Percentiles rank a stretch among this genome's conserved stretches.
phyloP scores from a whole-genome alignment of 2,329 filamentous ascomycete genomes.

The Cercospora nicotianae region DNA sequence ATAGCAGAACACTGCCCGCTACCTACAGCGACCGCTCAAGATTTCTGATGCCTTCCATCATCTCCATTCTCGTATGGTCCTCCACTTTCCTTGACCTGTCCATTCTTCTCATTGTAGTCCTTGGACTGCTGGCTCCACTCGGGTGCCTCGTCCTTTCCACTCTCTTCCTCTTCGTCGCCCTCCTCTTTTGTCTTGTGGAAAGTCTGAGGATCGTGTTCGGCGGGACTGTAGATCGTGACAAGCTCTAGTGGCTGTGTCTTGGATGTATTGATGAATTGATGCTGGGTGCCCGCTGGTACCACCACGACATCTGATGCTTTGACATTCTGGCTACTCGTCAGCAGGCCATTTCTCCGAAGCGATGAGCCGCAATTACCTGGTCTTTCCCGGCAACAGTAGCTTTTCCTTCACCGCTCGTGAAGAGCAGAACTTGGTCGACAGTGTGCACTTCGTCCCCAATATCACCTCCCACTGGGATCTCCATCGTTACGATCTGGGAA shows the following conservation, averaged over 20 bases:
- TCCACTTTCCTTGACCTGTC: constrained; percentile 52
- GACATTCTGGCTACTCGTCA: constrained; percentile 42
- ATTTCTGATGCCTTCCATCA: constrained; percentile 40
- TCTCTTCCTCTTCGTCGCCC: constrained; percentile 62
- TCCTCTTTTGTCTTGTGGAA: constrained; percentile 65
- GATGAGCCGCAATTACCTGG: constrained; percentile 41
- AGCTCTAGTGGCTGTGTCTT: constrained; percentile 60
- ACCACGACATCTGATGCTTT: constrained; percentile 60
- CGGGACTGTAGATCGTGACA: constrained; percentile 63
- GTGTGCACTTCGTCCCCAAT: constrained; percentile 68
- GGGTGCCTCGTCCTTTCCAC: constrained; percentile 60
- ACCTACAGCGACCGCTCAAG: not conserved
- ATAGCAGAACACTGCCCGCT: not conserved
- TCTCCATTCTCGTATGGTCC: constrained; percentile 41
- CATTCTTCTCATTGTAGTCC: constrained; percentile 58
- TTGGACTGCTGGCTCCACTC: constrained; percentile 60
- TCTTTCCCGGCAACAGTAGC: constrained; percentile 61
- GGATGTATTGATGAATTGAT: constrained; percentile 62
- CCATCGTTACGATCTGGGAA: constrained; percentile 64
- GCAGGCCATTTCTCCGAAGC: constrained; percentile 13
- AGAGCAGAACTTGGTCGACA: constrained; percentile 65
- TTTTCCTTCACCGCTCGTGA: constrained; percentile 60
- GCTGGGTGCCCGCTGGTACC: constrained; percentile 65
- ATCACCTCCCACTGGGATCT: constrained; percentile 62
- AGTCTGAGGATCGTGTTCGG: constrained; percentile 60